Conservation (phyloP, 2,329 filamentous ascomycete species). For the Colletotrichum orchidophilum region DNA sequence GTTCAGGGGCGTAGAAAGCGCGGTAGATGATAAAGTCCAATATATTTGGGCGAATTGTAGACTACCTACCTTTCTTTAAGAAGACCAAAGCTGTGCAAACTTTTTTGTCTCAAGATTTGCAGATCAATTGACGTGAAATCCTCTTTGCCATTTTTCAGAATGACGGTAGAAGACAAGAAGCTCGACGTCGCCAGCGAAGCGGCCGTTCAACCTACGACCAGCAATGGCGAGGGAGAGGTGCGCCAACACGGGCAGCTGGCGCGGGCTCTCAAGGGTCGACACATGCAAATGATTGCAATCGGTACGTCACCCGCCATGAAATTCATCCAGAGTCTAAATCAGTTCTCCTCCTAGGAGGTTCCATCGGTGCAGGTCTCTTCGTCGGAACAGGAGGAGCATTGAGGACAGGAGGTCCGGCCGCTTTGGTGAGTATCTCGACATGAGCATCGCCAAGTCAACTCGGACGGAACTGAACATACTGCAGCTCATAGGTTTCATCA, state of each 20-base stretch:
- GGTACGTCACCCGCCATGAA: slow-evolving; percentile 42
- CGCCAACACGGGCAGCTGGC: neutral
- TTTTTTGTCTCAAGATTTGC: neutral
- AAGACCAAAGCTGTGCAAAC: too few relatives aligned
- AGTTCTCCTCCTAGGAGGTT: slow-evolving; percentile 69
- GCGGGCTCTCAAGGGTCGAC: slow-evolving; percentile 58
- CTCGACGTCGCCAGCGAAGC: neutral
- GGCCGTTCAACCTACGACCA: neutral
- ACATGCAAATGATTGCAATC: slow-evolving; percentile 71
- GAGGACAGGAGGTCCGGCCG: slow-evolving; percentile 55
- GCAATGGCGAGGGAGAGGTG: neutral
- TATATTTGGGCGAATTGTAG: neutral
- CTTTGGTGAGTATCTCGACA: slow-evolving; percentile 49
- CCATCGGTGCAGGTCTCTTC: slow-evolving; percentile 72
- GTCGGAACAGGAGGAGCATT: slow-evolving; percentile 66
- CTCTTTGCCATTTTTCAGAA: neutral
- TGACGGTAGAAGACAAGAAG: neutral
- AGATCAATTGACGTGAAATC: neutral
- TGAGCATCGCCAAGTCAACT: too few relatives aligned
- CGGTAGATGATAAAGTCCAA: neutral
- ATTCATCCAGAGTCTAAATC: slow-evolving; percentile 44
- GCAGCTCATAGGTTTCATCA: slow-evolving; percentile 58
- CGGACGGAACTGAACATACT: neutral
- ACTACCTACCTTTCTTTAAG: neutral
- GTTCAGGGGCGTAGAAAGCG: neutral